phyloP scores from a whole-genome alignment of 169 alveolate species.

The Babesia bigemina region DNA sequence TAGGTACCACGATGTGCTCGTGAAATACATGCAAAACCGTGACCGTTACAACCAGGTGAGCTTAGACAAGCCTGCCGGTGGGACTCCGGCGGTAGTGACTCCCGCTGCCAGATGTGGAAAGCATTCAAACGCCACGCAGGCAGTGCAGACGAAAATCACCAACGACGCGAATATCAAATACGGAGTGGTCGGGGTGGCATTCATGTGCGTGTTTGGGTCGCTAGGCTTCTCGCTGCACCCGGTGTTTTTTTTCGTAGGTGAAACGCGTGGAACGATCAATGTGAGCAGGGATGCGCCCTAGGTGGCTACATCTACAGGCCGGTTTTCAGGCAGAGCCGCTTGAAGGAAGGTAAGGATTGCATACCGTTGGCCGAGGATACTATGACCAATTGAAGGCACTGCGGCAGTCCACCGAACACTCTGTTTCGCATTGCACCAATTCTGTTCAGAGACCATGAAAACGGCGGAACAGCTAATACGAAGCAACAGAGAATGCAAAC shows the following conservation, averaged over 20 bases:
- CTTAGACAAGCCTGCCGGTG: background rate
- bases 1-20: background rate
- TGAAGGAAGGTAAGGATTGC: constrained; percentile 25
- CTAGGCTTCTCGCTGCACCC: constrained; percentile 61
- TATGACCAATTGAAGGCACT: background rate
- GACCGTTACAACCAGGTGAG: constrained; percentile 24
- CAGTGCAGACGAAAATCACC: constrained; percentile 29
- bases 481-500: background rate
- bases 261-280: background rate
- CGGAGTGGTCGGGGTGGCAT: constrained; percentile 60
- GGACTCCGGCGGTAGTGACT: no score
- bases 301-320: constrained; percentile 53
- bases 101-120: background rate
- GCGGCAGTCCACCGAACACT: background rate
- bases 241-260: constrained; percentile 39
- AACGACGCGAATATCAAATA: constrained; percentile 39
- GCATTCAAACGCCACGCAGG: constrained; percentile 14
- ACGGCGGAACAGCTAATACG: constrained; percentile 5
- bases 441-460: constrained; percentile 19
- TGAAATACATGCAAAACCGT: constrained; percentile 4
- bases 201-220: constrained; percentile 65
- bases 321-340: constrained; percentile 43
- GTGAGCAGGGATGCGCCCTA: constrained; percentile 48
- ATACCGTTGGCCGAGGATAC: background rate
- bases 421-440: background rate